Base-by-base conservation (phyloP, 2,329 filamentous ascomycete species). In the Alternaria arborescens region DNA sequence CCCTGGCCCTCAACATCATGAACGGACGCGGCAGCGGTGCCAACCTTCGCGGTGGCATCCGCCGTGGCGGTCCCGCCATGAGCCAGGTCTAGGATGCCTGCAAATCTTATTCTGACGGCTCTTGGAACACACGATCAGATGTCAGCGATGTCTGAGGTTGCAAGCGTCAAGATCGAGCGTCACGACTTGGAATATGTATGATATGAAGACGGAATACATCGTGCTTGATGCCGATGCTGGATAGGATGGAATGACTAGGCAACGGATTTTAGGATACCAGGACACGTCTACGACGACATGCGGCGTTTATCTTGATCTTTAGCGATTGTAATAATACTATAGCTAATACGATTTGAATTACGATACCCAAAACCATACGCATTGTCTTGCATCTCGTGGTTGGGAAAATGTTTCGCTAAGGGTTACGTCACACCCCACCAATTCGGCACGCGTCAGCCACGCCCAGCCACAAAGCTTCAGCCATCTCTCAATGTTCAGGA, bases 1-100 rank as follows among this genome's bases (percentile, higher is more conserved):
- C 82, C 4, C 84, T 84, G 41, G 75, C 88, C 44, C 81, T 87
- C 72, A 83, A 91, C 64, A 80, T 84, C 56, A 76, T 88, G 70
- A 79, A 81, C 61, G 83, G 84, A 59, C 82, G 84, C 68, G 82
- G 85, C 38, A 74, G 69, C 56, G 70, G 68, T n/a, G 74, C 74
- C 61, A 81, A 80, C 67, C 71, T 79, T 46, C 83, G 87, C 41
- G 79, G 83, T 55, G 78, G 81, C 32, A 78, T 82, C 59, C 79
- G 83, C 41, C 80, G 80, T 65, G 79, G 82, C 47, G 79, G 76
- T 26, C 82, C 82, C 26, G 70, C 80, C 46, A 87, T 87, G 85
- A 84, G 83, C 77, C 84, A 86, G 76, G 85, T 87, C 62, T 87
- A 85, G 72, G 51, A 68, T 32, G 58, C 68, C 54, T 73, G 69